Conservation (phyloP, 305 asterid genomes). For the Fraxinus nigra region DNA sequence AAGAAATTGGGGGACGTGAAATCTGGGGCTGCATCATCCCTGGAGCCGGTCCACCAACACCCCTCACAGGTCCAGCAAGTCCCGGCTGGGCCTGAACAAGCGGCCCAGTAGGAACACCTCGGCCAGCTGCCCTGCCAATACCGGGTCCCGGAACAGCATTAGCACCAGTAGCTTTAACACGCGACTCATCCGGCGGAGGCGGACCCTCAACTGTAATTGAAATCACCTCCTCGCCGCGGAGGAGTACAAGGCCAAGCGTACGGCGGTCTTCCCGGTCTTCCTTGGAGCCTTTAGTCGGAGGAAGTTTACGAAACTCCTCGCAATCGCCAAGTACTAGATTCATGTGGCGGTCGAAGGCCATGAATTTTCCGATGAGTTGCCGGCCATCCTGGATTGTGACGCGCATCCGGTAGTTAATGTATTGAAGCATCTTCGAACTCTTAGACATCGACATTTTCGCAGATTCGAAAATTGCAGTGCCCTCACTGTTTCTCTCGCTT, state of each 20-base stretch:
- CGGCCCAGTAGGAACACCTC: conserved; percentile 72
- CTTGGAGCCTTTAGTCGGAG: conserved; percentile 80
- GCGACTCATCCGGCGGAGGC: conserved; percentile 87
- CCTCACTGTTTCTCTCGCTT: neutral
- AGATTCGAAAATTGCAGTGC: conserved; percentile 5
- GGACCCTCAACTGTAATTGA: conserved; percentile 97
- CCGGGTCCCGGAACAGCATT: conserved; percentile 69
- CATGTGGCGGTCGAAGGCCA: conserved; percentile 98
- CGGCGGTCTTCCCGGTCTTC: conserved; percentile 93
- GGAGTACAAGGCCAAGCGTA: conserved; percentile 85
- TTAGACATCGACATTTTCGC: conserved; percentile 91
- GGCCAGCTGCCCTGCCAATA: conserved; percentile 83
- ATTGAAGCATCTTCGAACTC: conserved; percentile 91
- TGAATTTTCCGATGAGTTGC: conserved; percentile 81
- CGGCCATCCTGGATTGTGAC: conserved; percentile 92
- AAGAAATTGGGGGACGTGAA: conserved; percentile 69
- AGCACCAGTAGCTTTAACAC: conserved; percentile 57
- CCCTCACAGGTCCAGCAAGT: conserved; percentile 76
- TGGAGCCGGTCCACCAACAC: conserved; percentile 90
- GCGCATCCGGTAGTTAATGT: conserved; percentile 90
- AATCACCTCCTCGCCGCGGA: conserved; percentile 86
- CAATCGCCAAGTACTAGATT: conserved; percentile 93
- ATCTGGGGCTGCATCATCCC: conserved; percentile 99
- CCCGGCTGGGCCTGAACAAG: conserved; percentile 82
- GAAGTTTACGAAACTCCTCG: conserved; percentile 82